phyloP scores from a whole-genome alignment of 2,329 filamentous ascomycete species.

The Coniochaeta sp. region DNA sequence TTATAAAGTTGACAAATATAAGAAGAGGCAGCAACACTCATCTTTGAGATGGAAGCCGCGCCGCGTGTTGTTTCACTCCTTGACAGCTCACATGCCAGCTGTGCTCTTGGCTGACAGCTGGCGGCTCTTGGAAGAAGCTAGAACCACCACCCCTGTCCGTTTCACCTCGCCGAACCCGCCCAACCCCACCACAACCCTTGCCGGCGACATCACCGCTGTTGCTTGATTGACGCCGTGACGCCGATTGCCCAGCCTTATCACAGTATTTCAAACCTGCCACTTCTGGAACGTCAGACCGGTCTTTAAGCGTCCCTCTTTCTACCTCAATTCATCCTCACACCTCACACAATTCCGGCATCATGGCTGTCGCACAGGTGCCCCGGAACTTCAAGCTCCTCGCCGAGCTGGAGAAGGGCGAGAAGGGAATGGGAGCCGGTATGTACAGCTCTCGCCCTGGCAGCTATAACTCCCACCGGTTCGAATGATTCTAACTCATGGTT shows the following conservation, averaged over 20 bases:
- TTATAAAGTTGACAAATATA: not conserved
- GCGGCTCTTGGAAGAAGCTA: not conserved
- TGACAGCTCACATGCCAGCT: not conserved
- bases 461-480: too few relatives aligned
- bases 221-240: not conserved
- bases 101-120: not conserved
- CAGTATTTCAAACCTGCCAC: not conserved
- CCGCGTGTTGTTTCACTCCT: not conserved
- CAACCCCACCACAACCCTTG: not conserved
- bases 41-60: too few relatives aligned
- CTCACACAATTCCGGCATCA: constrained; percentile 10
- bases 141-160: not conserved
- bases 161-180: not conserved
- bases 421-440: constrained; percentile 83
- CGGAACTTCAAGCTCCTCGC: constrained; percentile 95
- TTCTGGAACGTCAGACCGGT: not conserved
- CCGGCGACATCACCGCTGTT: not conserved
- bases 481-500: too few relatives aligned
- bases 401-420: constrained; percentile 98
- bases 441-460: constrained; percentile 13
- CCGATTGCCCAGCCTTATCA: not conserved
- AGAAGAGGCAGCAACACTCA: too few relatives aligned
- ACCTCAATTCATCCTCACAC: not conserved
- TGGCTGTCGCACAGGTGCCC: constrained; percentile 56
- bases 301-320: not conserved